Conservation (phyloP, 768 basidiomycete species). For the Mycena pura region DNA sequence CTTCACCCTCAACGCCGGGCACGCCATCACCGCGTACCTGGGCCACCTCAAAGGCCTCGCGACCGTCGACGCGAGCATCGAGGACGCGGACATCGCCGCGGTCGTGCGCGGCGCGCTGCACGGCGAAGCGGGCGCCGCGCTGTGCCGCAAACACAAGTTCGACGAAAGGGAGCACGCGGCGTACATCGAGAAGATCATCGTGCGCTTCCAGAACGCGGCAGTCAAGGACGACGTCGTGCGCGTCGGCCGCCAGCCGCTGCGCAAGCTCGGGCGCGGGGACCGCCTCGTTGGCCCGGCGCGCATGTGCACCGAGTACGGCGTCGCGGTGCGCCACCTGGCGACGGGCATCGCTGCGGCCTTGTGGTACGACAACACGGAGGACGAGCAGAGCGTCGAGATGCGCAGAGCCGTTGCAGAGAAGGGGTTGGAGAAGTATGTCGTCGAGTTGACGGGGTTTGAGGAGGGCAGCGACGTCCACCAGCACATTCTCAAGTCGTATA, state of each 20-base stretch:
- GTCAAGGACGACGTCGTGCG: slow-evolving; percentile 44
- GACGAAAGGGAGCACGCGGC: slow-evolving; percentile 31
- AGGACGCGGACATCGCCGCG: slow-evolving; percentile 34
- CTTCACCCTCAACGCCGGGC: slow-evolving; percentile 50
- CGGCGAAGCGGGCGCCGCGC: slow-evolving; percentile 43
- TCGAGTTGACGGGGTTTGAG: slow-evolving; percentile 38
- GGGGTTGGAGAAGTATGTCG: slow-evolving; percentile 37
- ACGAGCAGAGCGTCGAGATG: slow-evolving; percentile 35
- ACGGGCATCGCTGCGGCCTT: slow-evolving; percentile 45
- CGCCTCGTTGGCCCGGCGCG: slow-evolving; percentile 43
- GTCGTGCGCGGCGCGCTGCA: slow-evolving; percentile 40
- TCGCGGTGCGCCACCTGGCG: slow-evolving; percentile 38
- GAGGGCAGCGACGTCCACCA: slow-evolving; percentile 17
- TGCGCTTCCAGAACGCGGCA: slow-evolving; percentile 42
- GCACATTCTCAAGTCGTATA: slow-evolving; percentile 10
- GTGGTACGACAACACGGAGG: slow-evolving; percentile 41
- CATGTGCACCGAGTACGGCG: slow-evolving; percentile 40
- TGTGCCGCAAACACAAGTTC: slow-evolving; percentile 38
- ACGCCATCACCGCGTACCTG: slow-evolving; percentile 47
- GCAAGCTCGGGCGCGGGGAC: slow-evolving; percentile 44
- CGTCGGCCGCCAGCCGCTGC: slow-evolving; percentile 46
- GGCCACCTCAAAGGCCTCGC: slow-evolving; percentile 37
- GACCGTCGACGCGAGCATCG: slow-evolving; percentile 41
- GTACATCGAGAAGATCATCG: slow-evolving; percentile 42
- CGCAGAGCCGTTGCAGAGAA: slow-evolving; percentile 31